These are phyloP conservation scores for Penicillium desertorum DNA, from an alignment of 495 filamentous ascomycete genomes.

Conservation along the genomic window DNA sequence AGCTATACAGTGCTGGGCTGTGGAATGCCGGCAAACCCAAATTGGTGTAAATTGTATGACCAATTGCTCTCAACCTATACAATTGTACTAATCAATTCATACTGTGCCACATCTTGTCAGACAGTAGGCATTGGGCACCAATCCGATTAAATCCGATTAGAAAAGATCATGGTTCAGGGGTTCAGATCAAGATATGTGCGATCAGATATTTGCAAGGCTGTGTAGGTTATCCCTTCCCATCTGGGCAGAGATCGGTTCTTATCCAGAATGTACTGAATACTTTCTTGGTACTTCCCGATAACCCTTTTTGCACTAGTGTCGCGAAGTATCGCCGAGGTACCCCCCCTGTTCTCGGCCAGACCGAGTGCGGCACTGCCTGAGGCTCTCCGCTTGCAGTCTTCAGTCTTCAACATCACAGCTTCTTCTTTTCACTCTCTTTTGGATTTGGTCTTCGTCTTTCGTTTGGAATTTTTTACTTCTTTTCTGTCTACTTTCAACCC, in stretches of 20 bases:
- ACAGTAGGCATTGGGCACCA: conserved; percentile 17
- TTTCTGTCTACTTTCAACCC: conserved; percentile 7
- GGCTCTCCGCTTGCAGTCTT: conserved; percentile 27
- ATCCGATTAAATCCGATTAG: conserved; percentile 23
- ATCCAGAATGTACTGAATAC: conserved; percentile 7
- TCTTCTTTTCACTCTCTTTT: conserved; percentile 24
- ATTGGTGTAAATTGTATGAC: neutral
- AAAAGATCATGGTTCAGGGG: conserved; percentile 6
- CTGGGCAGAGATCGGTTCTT: conserved; percentile 3
- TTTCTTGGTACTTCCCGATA: neutral
- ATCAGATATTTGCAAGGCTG: conserved; percentile 1
- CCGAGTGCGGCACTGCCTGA: conserved; percentile 27
- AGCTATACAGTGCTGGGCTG: neutral
- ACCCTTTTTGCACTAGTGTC: conserved; percentile 3
- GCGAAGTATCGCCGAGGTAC: conserved; percentile 5
- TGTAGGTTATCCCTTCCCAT: conserved; percentile 13
- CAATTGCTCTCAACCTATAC: neutral
- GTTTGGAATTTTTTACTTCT: conserved; percentile 16
- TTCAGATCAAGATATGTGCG: neutral
- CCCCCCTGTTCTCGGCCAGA: conserved; percentile 28
- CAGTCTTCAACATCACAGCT: conserved; percentile 7
- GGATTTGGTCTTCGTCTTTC: conserved; percentile 23
- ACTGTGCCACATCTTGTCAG: conserved; percentile 7
- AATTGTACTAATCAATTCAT: neutral
- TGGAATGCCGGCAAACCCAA: neutral